A percentile compares a stretch with the other conserved stretches of the same genome.
phyloP scores from a whole-genome alignment of 2,329 filamentous ascomycete genomes.

The Fusarium pseudoanthophilum region DNA sequence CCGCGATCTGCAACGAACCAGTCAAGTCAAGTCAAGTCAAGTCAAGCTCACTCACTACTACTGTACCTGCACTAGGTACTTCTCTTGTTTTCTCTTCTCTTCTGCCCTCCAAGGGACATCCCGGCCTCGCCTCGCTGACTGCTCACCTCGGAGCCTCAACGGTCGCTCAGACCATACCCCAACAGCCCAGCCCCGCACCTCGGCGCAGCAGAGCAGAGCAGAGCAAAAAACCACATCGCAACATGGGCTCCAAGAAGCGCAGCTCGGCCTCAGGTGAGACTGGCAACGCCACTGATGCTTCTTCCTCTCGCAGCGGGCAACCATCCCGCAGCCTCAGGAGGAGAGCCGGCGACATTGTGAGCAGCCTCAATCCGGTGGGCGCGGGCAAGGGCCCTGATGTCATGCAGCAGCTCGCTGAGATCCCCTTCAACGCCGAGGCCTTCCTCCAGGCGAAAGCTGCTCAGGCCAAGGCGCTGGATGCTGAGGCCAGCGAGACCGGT shows the following conservation, averaged over 20 bases:
- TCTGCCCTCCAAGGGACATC: not conserved
- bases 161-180: constrained; percentile 10
- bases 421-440: constrained; percentile 26
- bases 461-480: constrained; percentile 10
- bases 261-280: constrained; percentile 6
- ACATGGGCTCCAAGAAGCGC: constrained; percentile 11
- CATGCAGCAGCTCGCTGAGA: constrained; percentile 22
- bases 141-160: not conserved
- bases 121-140: not conserved
- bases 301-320: not conserved
- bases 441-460: constrained; percentile 20
- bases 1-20: constrained; percentile 30
- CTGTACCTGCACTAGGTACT: constrained; percentile 11
- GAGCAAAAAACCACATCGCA: constrained; percentile 15
- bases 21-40: constrained; percentile 5
- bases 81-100: not conserved
- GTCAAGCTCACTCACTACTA: not conserved
- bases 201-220: constrained; percentile 9
- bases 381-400: constrained; percentile 2
- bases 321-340: not conserved
- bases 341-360: not conserved
- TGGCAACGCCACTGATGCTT: not conserved
- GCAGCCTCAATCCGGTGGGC: constrained; percentile 4
- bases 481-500: constrained; percentile 20
- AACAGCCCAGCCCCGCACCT: constrained; percentile 17